Base-by-base conservation (phyloP, 805 yeast species). In the Hanseniaspora nectarophila region DNA sequence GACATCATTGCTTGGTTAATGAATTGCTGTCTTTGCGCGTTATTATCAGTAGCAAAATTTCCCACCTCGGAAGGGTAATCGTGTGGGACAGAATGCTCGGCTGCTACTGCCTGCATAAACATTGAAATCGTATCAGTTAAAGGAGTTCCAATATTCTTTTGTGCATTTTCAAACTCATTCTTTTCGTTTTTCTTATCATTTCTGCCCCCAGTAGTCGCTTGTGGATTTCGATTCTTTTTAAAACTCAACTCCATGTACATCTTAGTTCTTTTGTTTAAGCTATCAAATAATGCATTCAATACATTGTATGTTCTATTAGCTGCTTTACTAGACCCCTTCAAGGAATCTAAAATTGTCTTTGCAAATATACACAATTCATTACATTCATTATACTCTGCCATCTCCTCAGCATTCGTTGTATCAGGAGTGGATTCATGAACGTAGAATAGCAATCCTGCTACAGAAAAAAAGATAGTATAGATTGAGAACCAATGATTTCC, bases 401-500 rank as follows among this genome's bases (percentile, higher is more conserved):
- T 67, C 55, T 74, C 76, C 15, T 65, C 66, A 20, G 70, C 68
- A 51, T 75, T 76, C 23, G 64, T 61, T 29, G 24, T 12, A 28
- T 49, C 38, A 28, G 72, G 71, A 8, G 60, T 58, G 5, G 69
- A 71, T 54, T 74, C 78, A 62, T 85, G 92, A 54, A 78, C 81
- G 62, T 87, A 88, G 62, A 83, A 88, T 6, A 86, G 80, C 59
- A 88, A 71, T 58, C 95, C 86, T 0, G 95, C 95, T 47, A 88
- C 89, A 1, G 95, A 81, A 64, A 85, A 88, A 63, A 88, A 88
- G n/a, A 88, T 82, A 0, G 95, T 87, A 65, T 88, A 88, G 64
- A 84, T 81, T n/a, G 92, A 82, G 61, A 86, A 88, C 95, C 96
- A 87, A 63, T 88, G 89, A 0, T 95, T 85, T 1, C 95, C 95